A percentile compares a stretch with the other conserved stretches of the same genome.
These are phyloP conservation scores for Santalum album DNA, from an alignment of 164 flowering plant species.

Conservation along the genomic window DNA sequence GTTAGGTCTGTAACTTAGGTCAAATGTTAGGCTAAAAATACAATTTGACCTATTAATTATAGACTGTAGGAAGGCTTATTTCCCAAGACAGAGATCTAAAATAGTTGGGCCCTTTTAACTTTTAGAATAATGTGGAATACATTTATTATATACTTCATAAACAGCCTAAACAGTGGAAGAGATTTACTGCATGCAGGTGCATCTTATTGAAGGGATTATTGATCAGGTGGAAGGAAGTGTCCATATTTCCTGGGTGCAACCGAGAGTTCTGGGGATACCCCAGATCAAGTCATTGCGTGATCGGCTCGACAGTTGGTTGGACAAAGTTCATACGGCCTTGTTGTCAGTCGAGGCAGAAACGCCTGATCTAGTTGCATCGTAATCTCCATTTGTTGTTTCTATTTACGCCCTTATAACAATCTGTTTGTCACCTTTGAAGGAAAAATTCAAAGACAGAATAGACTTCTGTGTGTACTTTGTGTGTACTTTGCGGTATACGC, in stretches of 20 bases:
- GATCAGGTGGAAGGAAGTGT: slow-evolving; percentile 95
- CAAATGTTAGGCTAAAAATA: no score
- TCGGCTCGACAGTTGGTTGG: slow-evolving; percentile 73
- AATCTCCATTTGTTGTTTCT: slow-evolving; percentile 13
- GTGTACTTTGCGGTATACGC: no score
- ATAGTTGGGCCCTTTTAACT: no score
- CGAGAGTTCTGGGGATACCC: slow-evolving; percentile 74
- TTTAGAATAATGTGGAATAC: no score
- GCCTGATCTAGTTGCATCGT: slow-evolving; percentile 80
- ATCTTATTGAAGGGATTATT: slow-evolving; percentile 87
- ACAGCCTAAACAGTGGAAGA: not conserved
- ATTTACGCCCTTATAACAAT: no score
- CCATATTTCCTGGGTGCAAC: slow-evolving; percentile 95
- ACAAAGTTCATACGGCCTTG: slow-evolving; percentile 74
- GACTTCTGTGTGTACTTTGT: no score
- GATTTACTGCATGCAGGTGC: slow-evolving; percentile 48
- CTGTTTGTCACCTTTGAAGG: no score
- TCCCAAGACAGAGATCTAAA: no score
- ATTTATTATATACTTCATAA: not conserved
- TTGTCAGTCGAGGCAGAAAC: slow-evolving; percentile 85
- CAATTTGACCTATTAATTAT: no score
- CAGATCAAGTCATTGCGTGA: slow-evolving; percentile 82
- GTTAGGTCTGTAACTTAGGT: no score
- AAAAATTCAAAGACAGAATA: no score
- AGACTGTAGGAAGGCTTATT: no score